Conservation (phyloP, 2,329 filamentous ascomycete species). For the Colletotrichum lindemuthianum region DNA sequence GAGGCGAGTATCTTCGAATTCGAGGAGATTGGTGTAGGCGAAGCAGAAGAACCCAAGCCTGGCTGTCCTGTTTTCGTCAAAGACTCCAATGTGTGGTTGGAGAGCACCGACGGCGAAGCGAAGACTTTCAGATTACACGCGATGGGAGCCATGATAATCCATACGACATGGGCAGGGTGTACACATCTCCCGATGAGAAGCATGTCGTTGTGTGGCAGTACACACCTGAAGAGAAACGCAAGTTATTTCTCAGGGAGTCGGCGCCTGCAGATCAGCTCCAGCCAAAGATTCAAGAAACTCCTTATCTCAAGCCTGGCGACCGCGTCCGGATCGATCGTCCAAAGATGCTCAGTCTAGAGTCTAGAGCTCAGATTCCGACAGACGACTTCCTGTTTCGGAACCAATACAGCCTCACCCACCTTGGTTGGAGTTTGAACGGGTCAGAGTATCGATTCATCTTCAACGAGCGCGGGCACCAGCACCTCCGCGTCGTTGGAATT, state of each 20-base stretch:
- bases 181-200: conserved; percentile 34
- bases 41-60: background rate
- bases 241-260: conserved; percentile 40
- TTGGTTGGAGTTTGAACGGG: conserved; percentile 40
- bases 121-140: background rate
- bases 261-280: conserved; percentile 42
- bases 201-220: conserved; percentile 41
- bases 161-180: conserved; percentile 25
- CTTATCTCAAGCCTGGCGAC: conserved; percentile 44
- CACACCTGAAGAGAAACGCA: conserved; percentile 34
- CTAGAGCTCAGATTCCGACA: conserved; percentile 36
- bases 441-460: conserved; percentile 42
- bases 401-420: conserved; percentile 37
- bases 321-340: conserved; percentile 39
- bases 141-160: background rate
- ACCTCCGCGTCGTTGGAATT: conserved; percentile 38
- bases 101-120: background rate
- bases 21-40: background rate
- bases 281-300: conserved; percentile 39
- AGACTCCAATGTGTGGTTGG: background rate
- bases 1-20: background rate
- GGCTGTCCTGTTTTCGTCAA: background rate
- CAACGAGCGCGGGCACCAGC: conserved; percentile 43
- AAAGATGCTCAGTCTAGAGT: conserved; percentile 40
- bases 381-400: conserved; percentile 40